Evolutionary conservation across 2,329 filamentous ascomycete species (phyloP).

Genomic region (Colletotrichum acutatum): DNA sequence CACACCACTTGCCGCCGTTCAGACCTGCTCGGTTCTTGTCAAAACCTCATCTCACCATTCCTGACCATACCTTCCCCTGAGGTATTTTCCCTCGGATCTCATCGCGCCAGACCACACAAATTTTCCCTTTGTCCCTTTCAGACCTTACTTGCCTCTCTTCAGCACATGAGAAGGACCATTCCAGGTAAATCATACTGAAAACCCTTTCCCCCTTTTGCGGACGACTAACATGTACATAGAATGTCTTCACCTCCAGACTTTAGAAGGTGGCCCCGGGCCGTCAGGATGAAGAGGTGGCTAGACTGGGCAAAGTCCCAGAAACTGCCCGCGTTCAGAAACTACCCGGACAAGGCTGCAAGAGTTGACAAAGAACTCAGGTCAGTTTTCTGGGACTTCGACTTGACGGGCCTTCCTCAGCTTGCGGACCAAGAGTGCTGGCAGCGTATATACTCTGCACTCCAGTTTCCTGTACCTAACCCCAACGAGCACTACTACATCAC

Average conservation of each 20-base stretch:
- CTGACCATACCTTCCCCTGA: neutral
- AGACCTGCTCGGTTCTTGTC: neutral
- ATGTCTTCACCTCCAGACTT: neutral
- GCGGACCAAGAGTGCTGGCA: neutral
- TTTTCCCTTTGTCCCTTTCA: neutral
- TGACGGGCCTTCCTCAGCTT: neutral
- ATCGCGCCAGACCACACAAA: neutral
- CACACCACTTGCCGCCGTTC: too few relatives aligned
- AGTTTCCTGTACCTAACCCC: too few relatives aligned
- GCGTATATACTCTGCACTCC: too few relatives aligned
- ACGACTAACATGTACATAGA: neutral
- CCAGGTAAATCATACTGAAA: neutral
- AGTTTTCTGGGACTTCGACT: neutral
- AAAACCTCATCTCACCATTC: neutral
- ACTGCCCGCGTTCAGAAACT: neutral
- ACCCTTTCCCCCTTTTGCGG: neutral
- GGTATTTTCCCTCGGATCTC: too few relatives aligned
- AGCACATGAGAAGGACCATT: neutral
- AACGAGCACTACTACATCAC: neutral
- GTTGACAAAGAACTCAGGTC: neutral
- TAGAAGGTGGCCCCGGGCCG: accelerated
- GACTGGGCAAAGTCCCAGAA: neutral
- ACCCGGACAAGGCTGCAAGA: neutral
- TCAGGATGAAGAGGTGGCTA: neutral
- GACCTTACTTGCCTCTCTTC: neutral